Conservation (phyloP, 1,284 basidiomycete species). For the Pisolithus thermaeus region DNA sequence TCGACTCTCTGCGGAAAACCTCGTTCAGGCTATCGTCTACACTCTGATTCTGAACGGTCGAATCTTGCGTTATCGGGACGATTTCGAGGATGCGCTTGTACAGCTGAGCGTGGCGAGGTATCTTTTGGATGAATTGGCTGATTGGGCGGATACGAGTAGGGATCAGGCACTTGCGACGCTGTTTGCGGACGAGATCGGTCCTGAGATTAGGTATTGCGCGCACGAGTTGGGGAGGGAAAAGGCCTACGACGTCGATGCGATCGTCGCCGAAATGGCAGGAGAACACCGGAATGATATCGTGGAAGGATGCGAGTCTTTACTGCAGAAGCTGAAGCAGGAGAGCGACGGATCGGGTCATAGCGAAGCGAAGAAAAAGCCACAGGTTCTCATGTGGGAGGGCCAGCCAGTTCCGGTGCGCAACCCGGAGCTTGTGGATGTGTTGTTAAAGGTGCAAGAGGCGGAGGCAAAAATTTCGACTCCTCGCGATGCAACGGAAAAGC, state of each 20-base stretch:
- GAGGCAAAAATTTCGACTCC: constrained; percentile 45
- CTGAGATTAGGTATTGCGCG: constrained; percentile 89
- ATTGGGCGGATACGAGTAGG: constrained; percentile 68
- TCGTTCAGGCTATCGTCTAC: constrained; percentile 64
- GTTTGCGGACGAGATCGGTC: constrained; percentile 83
- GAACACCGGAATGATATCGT: constrained; percentile 57
- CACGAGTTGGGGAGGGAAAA: constrained; percentile 76
- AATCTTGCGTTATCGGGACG: constrained; percentile 68
- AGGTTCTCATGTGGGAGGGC: constrained; percentile 74
- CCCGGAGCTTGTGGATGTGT: constrained; percentile 86
- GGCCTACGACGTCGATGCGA: constrained; percentile 79
- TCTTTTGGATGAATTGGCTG: constrained; percentile 70
- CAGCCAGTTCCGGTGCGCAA: constrained; percentile 82
- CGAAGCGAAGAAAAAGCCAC: constrained; percentile 48
- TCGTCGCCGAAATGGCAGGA: constrained; percentile 69
- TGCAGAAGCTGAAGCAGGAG: constrained; percentile 48
- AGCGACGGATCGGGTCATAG: constrained; percentile 33
- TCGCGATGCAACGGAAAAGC: constrained; percentile 19
- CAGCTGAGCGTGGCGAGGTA: constrained; percentile 75
- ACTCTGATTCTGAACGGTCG: constrained; percentile 67
- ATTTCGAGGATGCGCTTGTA: constrained; percentile 75
- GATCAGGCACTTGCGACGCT: constrained; percentile 86
- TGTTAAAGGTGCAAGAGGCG: constrained; percentile 80
- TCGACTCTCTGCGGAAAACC: constrained; percentile 51
- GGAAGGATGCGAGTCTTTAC: constrained; percentile 57